Evolutionary conservation across 257 asterid species (phyloP), one percentile per base, ranked within the genome.

Genomic region (Thymus quinquecostatus): DNA sequence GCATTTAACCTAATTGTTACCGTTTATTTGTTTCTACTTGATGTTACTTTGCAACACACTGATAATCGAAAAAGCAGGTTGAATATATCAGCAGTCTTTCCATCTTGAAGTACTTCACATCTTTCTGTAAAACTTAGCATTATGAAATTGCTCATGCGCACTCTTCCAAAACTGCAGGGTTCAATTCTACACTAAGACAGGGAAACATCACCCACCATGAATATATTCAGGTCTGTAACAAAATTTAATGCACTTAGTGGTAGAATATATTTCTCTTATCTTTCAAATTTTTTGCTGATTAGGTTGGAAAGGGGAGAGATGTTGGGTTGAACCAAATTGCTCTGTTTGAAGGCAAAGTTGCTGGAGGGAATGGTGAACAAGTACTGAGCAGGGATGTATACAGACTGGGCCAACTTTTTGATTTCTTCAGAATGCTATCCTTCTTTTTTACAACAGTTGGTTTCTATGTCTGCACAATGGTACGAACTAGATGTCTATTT

Each of bases 301-400:
- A 94, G 99, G 99, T 94, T 84, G 99, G 99, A 75, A 94, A 94
- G 85, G 99, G 99, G 65, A 94, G 99, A 82, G 99, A 94, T 81
- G 99, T 94, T 74, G 99, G 99, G 68, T 83, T 94, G 82, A 94
- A 94, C 84, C 99, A 94, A 75, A 94, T 94, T 70, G 99, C 99
- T 36, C 76, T 92, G 73, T 94, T 94, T 81, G 99, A 94, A 84
- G 99, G 98, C 72, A 94, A 94, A 84, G 99, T 94, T 40, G 96
- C 99, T 62, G 99, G 98, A 69, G 99, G 99, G 74, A 94, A 94
- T 63, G 99, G 99, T 65, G 99, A 94, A 86, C 99, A 94, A 84
- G 97, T 94, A 75, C 79, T 94, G 84, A 94, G 99, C 89, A 80
- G 99, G 85, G 99, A 94, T 79, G 90, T 94, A 33, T 91, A 94